Evolutionary conservation across 176 grass and related monocot species (phyloP).

Genomic region (Triticum monococcum): DNA sequence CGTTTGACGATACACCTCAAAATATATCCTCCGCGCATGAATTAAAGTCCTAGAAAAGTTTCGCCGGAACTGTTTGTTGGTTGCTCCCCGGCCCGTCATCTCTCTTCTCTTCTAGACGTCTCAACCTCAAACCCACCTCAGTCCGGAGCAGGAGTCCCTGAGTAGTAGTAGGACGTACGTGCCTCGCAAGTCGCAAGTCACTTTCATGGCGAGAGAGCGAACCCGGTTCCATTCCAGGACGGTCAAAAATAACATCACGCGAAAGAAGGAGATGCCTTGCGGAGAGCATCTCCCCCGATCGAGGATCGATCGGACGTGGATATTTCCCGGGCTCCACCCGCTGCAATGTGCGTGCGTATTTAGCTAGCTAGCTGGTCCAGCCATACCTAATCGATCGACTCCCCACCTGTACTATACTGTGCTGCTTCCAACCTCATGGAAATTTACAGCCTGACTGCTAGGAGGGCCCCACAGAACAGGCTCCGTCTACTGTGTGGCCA

Average conservation of each 20-base stretch:
- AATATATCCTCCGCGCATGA: too few species aligned
- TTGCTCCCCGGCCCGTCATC: too few species aligned
- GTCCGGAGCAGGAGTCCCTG: too few species aligned
- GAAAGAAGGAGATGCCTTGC: constrained; percentile 17
- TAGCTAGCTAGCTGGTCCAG: neutral
- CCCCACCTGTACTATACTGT: neutral
- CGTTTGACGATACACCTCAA: too few species aligned
- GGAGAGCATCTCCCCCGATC: neutral
- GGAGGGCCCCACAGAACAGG: neutral
- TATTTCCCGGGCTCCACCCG: neutral
- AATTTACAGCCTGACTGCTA: neutral
- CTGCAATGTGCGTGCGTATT: neutral
- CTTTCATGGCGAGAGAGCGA: neutral
- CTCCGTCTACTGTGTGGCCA: neutral
- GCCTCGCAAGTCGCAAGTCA: neutral
- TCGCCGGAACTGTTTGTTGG: too few species aligned
- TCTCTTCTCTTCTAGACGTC: too few species aligned
- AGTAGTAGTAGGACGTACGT: too few species aligned
- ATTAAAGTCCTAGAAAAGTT: too few species aligned
- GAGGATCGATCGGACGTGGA: neutral
- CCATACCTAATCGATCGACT: neutral
- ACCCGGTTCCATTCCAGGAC: neutral
- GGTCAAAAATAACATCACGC: neutral
- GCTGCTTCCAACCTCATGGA: neutral
- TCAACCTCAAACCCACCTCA: too few species aligned